Conservation (phyloP, 768 basidiomycete genomes). For the Trametes cingulata region DNA sequence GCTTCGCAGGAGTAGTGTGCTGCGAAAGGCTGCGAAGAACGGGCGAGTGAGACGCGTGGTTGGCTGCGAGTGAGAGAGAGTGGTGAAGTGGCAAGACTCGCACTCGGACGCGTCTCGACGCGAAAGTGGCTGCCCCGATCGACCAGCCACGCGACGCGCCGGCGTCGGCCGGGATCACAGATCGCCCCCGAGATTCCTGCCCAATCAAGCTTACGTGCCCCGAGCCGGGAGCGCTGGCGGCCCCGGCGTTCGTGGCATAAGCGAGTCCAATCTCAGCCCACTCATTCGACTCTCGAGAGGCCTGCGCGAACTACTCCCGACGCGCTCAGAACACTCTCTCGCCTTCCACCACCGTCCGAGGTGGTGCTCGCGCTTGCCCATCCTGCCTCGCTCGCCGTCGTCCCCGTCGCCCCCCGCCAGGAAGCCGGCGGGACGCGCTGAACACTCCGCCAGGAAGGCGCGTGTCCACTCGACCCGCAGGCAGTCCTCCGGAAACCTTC, state of each 20-base stretch:
- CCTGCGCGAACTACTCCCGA: not conserved
- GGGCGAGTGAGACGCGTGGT: slow-evolving; percentile 7
- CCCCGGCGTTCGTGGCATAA: not conserved
- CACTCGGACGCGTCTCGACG: slow-evolving; percentile 26
- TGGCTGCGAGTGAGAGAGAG: not conserved
- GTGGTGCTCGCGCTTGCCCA: slow-evolving; percentile 36
- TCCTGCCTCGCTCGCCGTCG: slow-evolving; percentile 77
- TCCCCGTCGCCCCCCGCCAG: slow-evolving; percentile 73
- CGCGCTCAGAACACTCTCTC: not conserved
- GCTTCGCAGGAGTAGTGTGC: not conserved
- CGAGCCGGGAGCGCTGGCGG: not conserved
- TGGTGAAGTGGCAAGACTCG: not conserved
- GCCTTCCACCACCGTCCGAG: slow-evolving; percentile 8
- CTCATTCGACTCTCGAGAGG: not conserved
- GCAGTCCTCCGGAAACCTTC: slow-evolving; percentile 33
- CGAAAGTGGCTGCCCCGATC: slow-evolving; percentile 21
- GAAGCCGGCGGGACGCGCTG: slow-evolving; percentile 52
- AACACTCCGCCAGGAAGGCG: slow-evolving; percentile 42
- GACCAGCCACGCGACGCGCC: not conserved
- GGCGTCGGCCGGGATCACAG: not conserved
- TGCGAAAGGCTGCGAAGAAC: not conserved
- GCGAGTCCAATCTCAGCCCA: not conserved
- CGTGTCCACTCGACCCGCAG: slow-evolving; percentile 36
- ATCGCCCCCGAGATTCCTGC: too few species aligned
- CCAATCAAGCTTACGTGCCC: slow-evolving; percentile 11